Conservation (phyloP, 2,329 filamentous ascomycete genomes). For the Truncatella angustata region DNA sequence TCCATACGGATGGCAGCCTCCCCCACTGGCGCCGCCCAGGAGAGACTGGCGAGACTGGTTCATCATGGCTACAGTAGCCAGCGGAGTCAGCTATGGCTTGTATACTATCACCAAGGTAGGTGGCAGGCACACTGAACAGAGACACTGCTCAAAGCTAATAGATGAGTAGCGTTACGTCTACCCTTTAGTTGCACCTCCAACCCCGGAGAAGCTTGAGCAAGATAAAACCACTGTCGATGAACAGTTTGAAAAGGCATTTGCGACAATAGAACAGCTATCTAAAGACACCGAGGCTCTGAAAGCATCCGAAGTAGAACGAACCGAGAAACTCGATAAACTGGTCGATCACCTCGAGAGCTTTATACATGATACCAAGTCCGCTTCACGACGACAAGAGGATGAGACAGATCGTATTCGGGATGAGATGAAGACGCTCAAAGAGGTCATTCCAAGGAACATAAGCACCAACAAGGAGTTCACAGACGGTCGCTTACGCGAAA, state of each 20-base stretch:
- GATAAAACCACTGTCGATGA: conserved; percentile 93
- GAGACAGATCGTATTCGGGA: conserved; percentile 84
- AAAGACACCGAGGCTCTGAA: conserved; percentile 90
- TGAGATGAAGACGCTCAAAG: conserved; percentile 79
- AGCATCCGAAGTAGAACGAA: conserved; percentile 78
- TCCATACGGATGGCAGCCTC: conserved; percentile 55
- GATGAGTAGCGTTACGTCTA: conserved; percentile 75
- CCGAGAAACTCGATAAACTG: conserved; percentile 77
- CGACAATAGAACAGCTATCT: conserved; percentile 85
- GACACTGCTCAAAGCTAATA: background rate
- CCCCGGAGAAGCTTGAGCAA: conserved; percentile 87
- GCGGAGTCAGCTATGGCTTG: conserved; percentile 83
- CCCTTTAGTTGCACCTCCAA: conserved; percentile 88
- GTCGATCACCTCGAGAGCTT: conserved; percentile 83
- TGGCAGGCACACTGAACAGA: conserved; percentile 6
- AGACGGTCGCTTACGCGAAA: conserved; percentile 77
- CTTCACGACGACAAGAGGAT: conserved; percentile 79
- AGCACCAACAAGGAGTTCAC: conserved; percentile 83
- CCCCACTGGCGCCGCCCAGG: conserved; percentile 62
- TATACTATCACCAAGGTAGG: conserved; percentile 82
- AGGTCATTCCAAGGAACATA: conserved; percentile 83
- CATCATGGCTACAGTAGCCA: conserved; percentile 96
- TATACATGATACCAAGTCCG: conserved; percentile 75
- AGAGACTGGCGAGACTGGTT: conserved; percentile 99
- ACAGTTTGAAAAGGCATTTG: conserved; percentile 88